Evolutionary conservation across 2,329 filamentous ascomycete species (phyloP), one percentile per base, ranked within the genome.

Genomic region (Pseudopithomyces chartarum): DNA sequence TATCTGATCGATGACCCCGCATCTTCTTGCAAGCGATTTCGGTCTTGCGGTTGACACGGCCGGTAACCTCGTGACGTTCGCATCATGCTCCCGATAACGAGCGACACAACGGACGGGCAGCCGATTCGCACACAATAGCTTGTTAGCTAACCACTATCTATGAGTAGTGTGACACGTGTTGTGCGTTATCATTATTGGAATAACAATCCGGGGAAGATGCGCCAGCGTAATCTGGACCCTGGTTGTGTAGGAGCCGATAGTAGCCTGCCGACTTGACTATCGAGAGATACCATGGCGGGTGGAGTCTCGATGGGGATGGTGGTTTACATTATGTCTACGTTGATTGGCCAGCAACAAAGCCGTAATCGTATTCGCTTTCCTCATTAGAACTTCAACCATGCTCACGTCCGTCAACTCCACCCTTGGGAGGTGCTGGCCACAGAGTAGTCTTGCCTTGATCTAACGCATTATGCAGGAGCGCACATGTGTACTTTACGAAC

Each of bases 71-170:
- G 52, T 54, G 45, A 44, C 36, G n/a, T 22, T 50, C 46, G 46
- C 53, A 42, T 20, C 13, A 17, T 12, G 38, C 23, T 50, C 39
- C 36, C 45, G 45, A 32, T 48, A 39, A 45, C n/a, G 34, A 8
- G 47, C 15, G 34, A 13, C 22, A 45, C 52, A 40, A 17, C 53
- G 53, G 53, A 11, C 20, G 6, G 32, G 13, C 38, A 33, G 53
- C 53, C 53, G 53, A 55, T 55, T 55, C 19, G 53, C 52, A 54
- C 15, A 45, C 10, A 26, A 29, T 11, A 8, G 6, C 19, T 44
- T n/a, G n/a, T 20, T 52, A 44, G 39, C 40, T 36, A 17, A 17
- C 20, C 12, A 22, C 39, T 12, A 19, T 7, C 11, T 23, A n/a
- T 15, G 23, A 6, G 33, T 26, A n/a, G 48, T 19, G 12, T 40